phyloP scores from a whole-genome alignment of 352 stramenopile genomes.

The Globisporangium middletonii region DNA sequence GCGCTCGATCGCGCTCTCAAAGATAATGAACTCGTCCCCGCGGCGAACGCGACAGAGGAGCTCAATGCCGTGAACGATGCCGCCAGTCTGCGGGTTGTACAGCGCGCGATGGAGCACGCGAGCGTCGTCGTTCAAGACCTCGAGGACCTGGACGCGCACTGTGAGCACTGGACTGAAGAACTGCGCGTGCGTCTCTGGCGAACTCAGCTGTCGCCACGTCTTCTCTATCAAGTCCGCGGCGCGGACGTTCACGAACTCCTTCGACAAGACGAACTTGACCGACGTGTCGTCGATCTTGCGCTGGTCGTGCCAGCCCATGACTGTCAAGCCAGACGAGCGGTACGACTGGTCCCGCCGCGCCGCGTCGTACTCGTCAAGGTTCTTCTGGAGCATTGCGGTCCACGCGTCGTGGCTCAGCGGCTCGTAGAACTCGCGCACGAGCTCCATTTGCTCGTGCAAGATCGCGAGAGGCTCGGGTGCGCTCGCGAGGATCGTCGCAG shows the following conservation, averaged over 20 bases:
- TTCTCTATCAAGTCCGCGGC: conserved; percentile 30
- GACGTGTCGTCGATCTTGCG: conserved; percentile 30
- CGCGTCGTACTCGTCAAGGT: conserved; percentile 26
- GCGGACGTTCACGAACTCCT: conserved; percentile 29
- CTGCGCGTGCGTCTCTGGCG: conserved; percentile 22
- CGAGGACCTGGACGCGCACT: conserved; percentile 42
- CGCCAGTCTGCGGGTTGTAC: conserved; percentile 48
- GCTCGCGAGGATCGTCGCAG: background rate
- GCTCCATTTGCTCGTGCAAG: conserved; percentile 30
- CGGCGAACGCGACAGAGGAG: conserved; percentile 43
- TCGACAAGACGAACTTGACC: conserved; percentile 42
- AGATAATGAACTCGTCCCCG: conserved; percentile 46
- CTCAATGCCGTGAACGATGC: conserved; percentile 46
- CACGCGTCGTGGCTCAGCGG: conserved; percentile 16
- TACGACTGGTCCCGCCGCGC: conserved; percentile 21
- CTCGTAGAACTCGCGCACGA: conserved; percentile 36
- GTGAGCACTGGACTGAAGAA: conserved; percentile 36
- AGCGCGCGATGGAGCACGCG: conserved; percentile 50
- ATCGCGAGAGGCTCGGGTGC: background rate
- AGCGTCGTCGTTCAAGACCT: conserved; percentile 43
- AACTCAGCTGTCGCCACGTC: conserved; percentile 28
- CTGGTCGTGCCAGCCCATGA: conserved; percentile 53
- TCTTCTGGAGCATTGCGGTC: conserved; percentile 15
- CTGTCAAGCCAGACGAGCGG: conserved; percentile 21
- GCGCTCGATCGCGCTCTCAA: conserved; percentile 41